phyloP scores from a whole-genome alignment of 805 yeast species.

The Candida parachauliodes region DNA sequence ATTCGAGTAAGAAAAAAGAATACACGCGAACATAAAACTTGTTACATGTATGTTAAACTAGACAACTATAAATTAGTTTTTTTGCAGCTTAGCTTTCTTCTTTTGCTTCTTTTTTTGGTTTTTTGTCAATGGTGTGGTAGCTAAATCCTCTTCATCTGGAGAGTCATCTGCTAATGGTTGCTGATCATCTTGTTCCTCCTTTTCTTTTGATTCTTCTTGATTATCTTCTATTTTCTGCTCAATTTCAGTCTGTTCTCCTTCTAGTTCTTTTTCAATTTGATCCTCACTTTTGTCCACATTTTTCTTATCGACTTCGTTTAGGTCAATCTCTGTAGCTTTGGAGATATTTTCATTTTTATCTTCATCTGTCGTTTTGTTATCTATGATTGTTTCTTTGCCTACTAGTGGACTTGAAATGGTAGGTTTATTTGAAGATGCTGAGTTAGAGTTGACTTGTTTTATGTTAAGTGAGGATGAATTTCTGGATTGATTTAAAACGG shows the following conservation, averaged over 20 bases:
- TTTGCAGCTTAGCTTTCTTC: conserved; percentile 4
- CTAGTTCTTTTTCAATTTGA: conserved; percentile 3
- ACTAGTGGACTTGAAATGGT: conserved; percentile 17
- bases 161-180: neutral
- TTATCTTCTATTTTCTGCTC: conserved; percentile 1
- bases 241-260: neutral
- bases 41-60: no score
- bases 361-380: conserved; percentile 15
- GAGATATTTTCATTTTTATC: conserved; percentile 6
- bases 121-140: conserved; percentile 5
- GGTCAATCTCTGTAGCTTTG: neutral
- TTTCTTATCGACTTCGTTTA: neutral
- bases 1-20: neutral
- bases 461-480: conserved; percentile 6
- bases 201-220: conserved; percentile 1
- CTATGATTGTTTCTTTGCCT: conserved; percentile 42
- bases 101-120: conserved; percentile 7
- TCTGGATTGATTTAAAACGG: conserved; percentile 12
- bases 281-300: conserved; percentile 1
- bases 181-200: conserved; percentile 5
- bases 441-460: conserved; percentile 1
- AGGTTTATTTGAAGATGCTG: conserved; percentile 1
- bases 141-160: neutral
- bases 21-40: no score
- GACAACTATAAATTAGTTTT: neutral